These are phyloP conservation scores for Diplodia scrobiculata DNA, from an alignment of 2,329 filamentous ascomycete genomes.

Conservation along the genomic window DNA sequence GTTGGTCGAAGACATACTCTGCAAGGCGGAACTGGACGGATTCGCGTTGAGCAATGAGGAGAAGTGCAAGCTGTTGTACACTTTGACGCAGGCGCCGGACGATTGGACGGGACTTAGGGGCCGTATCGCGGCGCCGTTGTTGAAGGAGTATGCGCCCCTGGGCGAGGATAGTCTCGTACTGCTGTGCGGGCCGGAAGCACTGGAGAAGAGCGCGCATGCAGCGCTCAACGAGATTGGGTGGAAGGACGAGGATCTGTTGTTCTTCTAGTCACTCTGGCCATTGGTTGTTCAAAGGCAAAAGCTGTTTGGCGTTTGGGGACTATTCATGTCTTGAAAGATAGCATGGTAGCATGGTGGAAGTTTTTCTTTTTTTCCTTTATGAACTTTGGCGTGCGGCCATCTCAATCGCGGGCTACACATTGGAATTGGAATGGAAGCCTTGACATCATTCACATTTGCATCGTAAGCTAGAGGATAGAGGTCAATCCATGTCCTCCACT, in stretches of 20 bases:
- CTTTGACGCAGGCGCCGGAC: constrained; percentile 64
- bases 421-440: neutral
- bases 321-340: no score
- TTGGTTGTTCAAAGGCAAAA: no score
- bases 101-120: constrained; percentile 70
- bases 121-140: constrained; percentile 63
- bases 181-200: constrained; percentile 73
- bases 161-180: constrained; percentile 64
- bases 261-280: constrained; percentile 59
- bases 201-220: constrained; percentile 68
- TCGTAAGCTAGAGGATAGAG: no score
- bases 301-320: no score
- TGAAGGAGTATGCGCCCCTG: constrained; percentile 59
- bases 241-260: constrained; percentile 70
- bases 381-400: no score
- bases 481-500: no score
- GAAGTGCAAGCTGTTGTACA: constrained; percentile 67
- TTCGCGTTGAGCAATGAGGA: constrained; percentile 58
- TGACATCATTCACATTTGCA: no score
- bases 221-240: constrained; percentile 67
- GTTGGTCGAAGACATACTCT: constrained; percentile 78
- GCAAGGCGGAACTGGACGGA: constrained; percentile 68
- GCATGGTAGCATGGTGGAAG: no score
- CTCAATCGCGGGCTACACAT: no score
- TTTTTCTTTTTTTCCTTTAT: no score